phyloP scores from a whole-genome alignment of 352 stramenopile genomes.

The Phytophthora syringae region DNA sequence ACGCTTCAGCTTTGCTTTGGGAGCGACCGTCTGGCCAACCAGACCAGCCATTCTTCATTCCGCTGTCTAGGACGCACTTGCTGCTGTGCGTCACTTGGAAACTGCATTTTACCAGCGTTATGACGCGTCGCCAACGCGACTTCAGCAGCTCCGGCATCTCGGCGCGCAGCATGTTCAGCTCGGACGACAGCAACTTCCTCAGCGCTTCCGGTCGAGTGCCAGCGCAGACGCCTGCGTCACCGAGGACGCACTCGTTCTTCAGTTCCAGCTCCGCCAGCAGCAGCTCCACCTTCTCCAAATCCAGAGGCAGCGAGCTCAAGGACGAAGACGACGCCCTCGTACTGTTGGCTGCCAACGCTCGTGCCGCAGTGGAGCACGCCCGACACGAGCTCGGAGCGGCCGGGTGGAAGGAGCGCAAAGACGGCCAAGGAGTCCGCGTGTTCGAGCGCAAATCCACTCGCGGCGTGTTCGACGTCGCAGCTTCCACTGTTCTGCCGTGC shows the following conservation, averaged over 20 bases:
- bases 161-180: slow-evolving; percentile 36
- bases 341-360: slow-evolving; percentile 19
- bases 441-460: slow-evolving; percentile 33
- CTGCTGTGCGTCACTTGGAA: background rate
- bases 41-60: slow-evolving; percentile 31
- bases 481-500: slow-evolving; percentile 31
- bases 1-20: slow-evolving; percentile 2
- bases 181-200: slow-evolving; percentile 25
- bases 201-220: slow-evolving; percentile 14
- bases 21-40: slow-evolving; percentile 14
- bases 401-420: slow-evolving; percentile 42
- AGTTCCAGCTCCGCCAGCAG: slow-evolving; percentile 31
- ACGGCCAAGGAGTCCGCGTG: slow-evolving; percentile 34
- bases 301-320: slow-evolving; percentile 14
- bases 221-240: slow-evolving; percentile 13
- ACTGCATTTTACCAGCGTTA: background rate
- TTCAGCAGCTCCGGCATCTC: slow-evolving; percentile 30
- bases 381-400: slow-evolving; percentile 6
- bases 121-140: slow-evolving; percentile 15
- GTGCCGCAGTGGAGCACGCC: slow-evolving; percentile 28
- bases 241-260: slow-evolving; percentile 30
- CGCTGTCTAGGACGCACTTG: slow-evolving; percentile 3
- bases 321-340: slow-evolving; percentile 38
- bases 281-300: slow-evolving; percentile 16
- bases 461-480: slow-evolving; percentile 28